Evolutionary conservation across 148 eudicot genomes (phyloP).

Genomic region (Tetragonia tetragonoides): DNA sequence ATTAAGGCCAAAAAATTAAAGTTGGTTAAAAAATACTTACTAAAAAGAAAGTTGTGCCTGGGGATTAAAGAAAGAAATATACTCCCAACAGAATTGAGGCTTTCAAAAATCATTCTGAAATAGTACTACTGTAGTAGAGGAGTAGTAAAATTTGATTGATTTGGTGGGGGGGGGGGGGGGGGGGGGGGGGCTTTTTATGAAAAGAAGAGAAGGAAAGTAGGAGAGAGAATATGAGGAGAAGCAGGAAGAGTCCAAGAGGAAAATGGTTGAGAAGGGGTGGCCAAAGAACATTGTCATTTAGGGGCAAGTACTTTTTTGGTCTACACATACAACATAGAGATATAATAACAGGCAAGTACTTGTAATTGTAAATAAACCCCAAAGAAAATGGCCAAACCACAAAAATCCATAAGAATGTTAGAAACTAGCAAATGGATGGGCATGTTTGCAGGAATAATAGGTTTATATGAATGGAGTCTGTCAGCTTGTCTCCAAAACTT

Average conservation of each 20-base stretch:
- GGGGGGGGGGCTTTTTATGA: slow-evolving; percentile 20
- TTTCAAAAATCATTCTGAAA: slow-evolving; percentile 28
- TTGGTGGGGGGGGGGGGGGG: neutral
- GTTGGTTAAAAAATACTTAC: too few species aligned
- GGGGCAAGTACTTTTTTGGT: slow-evolving; percentile 4
- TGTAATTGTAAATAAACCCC: slow-evolving; percentile 5
- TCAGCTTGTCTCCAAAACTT: slow-evolving; percentile 44
- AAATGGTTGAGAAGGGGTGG: slow-evolving; percentile 20
- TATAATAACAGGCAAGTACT: slow-evolving; percentile 25
- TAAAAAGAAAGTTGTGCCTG: neutral
- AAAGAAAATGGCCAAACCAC: slow-evolving; percentile 39
- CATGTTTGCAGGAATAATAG: slow-evolving; percentile 74
- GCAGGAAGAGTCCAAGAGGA: slow-evolving; percentile 33
- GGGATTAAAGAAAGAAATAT: slow-evolving; percentile 12
- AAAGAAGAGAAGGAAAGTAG: slow-evolving; percentile 13
- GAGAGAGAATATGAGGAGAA: slow-evolving; percentile 29
- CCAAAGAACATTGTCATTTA: slow-evolving; percentile 27
- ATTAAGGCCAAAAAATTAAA: too few species aligned
- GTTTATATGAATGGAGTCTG: slow-evolving; percentile 31
- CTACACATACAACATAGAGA: slow-evolving; percentile 11
- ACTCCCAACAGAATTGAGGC: neutral
- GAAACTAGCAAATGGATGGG: slow-evolving; percentile 68
- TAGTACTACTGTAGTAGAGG: too few species aligned
- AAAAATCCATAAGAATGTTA: slow-evolving; percentile 52
- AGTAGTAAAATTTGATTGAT: too few species aligned